Conservation (phyloP, 2,329 filamentous ascomycete species). For the Penicillium oxalicum region DNA sequence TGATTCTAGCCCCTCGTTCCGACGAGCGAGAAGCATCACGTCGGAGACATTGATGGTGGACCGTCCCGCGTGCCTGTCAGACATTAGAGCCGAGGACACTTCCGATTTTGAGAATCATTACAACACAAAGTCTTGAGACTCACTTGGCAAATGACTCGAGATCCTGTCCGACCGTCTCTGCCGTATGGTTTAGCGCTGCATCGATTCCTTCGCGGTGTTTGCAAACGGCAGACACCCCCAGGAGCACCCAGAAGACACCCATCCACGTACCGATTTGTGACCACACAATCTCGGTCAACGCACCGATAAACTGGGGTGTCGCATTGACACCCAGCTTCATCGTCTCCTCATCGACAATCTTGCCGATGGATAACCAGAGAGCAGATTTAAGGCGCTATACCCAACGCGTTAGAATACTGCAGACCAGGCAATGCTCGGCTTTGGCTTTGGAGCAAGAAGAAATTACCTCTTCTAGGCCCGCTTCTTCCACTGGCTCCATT, state of each 20-base stretch:
- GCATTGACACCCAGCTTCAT: slow-evolving; percentile 70
- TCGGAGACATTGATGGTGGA: slow-evolving; percentile 77
- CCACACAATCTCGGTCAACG: slow-evolving; percentile 81
- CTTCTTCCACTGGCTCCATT: slow-evolving; percentile 28
- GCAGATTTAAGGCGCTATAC: slow-evolving; percentile 73
- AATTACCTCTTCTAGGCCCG: slow-evolving; percentile 31
- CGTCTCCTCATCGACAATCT: slow-evolving; percentile 82
- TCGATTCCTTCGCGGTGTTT: background rate
- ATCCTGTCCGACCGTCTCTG: slow-evolving; percentile 53
- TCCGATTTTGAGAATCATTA: background rate
- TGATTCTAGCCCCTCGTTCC: slow-evolving; percentile 76
- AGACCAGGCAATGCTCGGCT: background rate
- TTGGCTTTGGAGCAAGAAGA: background rate
- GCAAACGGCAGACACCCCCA: too few species aligned
- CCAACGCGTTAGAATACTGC: background rate
- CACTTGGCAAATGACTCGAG: slow-evolving; percentile 59
- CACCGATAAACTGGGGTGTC: slow-evolving; percentile 84
- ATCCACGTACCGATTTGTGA: slow-evolving; percentile 65
- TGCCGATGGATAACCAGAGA: slow-evolving; percentile 76
- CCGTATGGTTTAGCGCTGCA: slow-evolving; percentile 4
- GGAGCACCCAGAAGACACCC: background rate
- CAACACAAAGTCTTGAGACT: slow-evolving; percentile 10
- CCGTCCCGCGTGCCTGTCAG: slow-evolving; percentile 68
- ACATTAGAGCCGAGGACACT: slow-evolving; percentile 19
- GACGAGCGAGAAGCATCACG: slow-evolving; percentile 76